Conservation (phyloP, 2,329 filamentous ascomycete genomes). For the Arthrobotrys megalospora region DNA sequence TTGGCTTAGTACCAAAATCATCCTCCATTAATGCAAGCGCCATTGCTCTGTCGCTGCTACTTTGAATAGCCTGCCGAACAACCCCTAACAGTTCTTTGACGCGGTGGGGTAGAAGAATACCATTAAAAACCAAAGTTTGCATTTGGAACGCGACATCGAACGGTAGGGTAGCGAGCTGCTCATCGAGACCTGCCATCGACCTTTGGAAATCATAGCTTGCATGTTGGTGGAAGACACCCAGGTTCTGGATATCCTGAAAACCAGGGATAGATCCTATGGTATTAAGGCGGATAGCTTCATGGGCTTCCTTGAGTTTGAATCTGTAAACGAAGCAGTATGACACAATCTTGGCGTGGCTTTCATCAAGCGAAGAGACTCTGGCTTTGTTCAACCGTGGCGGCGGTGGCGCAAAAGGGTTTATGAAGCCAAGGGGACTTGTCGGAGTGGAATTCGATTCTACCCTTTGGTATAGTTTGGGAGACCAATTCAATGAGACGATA, state of each 20-base stretch:
- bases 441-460: background rate
- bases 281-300: slow-evolving; percentile 64
- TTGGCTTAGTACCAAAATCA: slow-evolving; percentile 64
- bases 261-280: slow-evolving; percentile 49
- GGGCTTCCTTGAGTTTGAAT: slow-evolving; percentile 65
- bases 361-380: slow-evolving; percentile 65
- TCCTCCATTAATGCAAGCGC: slow-evolving; percentile 44
- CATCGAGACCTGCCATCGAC: slow-evolving; percentile 66
- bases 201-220: slow-evolving; percentile 58
- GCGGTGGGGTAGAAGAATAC: slow-evolving; percentile 73
- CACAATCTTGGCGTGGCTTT: slow-evolving; percentile 67
- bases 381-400: slow-evolving; percentile 19
- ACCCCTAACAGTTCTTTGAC: slow-evolving; percentile 70
- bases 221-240: slow-evolving; percentile 24
- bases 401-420: background rate
- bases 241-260: slow-evolving; percentile 36
- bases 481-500: slow-evolving; percentile 38
- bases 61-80: slow-evolving; percentile 65
- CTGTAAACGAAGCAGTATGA: slow-evolving; percentile 72
- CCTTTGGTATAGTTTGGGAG: slow-evolving; percentile 51
- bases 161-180: slow-evolving; percentile 65
- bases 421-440: background rate
- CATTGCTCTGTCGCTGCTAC: background rate
- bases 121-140: slow-evolving; percentile 76
- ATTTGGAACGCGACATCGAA: slow-evolving; percentile 76